A percentile compares a stretch with the other conserved stretches of the same genome.
These are phyloP conservation scores for Eimeria falciformis DNA, from an alignment of 169 alveolate genomes.

Conservation along the genomic window DNA sequence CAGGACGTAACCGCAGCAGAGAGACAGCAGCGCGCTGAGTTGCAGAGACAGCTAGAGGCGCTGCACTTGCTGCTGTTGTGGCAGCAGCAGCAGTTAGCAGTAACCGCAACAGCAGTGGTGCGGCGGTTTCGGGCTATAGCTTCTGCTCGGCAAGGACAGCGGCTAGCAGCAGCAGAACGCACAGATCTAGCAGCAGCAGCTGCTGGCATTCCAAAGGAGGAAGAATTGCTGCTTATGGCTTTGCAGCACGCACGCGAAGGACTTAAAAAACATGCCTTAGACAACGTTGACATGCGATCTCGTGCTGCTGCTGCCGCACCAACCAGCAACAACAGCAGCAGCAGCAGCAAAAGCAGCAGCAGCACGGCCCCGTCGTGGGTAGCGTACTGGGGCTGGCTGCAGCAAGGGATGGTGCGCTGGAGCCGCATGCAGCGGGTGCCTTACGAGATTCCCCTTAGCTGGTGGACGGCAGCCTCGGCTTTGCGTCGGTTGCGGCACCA, in stretches of 20 bases:
- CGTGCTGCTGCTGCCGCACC: slow-evolving; percentile 20
- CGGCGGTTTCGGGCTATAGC: not conserved
- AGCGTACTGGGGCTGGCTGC: slow-evolving; percentile 26
- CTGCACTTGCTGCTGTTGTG: slow-evolving; percentile 2
- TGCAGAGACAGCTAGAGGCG: not conserved
- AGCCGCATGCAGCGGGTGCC: slow-evolving; percentile 34
- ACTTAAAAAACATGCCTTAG: slow-evolving; percentile 12
- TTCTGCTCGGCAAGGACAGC: slow-evolving; percentile 12
- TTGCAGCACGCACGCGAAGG: slow-evolving; percentile 13
- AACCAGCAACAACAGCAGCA: slow-evolving; percentile 16
- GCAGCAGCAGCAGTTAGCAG: slow-evolving; percentile 56
- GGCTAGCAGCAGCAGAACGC: slow-evolving; percentile 16
- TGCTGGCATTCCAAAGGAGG: not conserved
- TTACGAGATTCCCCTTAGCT: slow-evolving; percentile 16
- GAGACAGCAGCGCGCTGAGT: not conserved
- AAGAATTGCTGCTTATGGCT: not conserved
- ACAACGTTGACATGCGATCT: not conserved
- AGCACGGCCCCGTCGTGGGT: not conserved
- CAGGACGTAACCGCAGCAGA: slow-evolving; percentile 22
- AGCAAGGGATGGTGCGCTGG: slow-evolving; percentile 33
- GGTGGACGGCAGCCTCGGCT: slow-evolving; percentile 32
- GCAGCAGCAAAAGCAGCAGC: slow-evolving; percentile 30
- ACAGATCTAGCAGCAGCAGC: slow-evolving; percentile 58
- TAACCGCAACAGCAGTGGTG: slow-evolving; percentile 4
- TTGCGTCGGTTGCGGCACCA: not conserved